These are phyloP conservation scores for Penicillium desertorum DNA, from an alignment of 495 filamentous ascomycete species.

Conservation along the genomic window DNA sequence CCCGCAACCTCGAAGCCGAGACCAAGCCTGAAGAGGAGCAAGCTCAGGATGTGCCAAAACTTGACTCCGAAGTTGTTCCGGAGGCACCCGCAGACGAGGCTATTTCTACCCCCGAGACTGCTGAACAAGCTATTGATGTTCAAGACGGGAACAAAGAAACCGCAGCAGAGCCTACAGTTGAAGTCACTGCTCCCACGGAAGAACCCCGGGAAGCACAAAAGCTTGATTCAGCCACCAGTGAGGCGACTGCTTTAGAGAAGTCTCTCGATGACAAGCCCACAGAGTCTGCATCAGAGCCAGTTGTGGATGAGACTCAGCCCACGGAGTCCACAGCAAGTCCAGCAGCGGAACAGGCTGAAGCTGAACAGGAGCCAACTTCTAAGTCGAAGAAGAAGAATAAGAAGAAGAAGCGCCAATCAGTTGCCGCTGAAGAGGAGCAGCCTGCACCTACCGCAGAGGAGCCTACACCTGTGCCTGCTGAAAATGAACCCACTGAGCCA, in stretches of 20 bases:
- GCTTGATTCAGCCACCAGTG: neutral
- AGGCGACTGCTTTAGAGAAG: conserved; percentile 5
- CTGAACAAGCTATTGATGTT: neutral
- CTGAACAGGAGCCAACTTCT: conserved; percentile 1
- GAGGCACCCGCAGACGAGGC: neutral
- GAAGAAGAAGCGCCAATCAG: conserved; percentile 11
- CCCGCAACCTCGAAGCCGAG: conserved; percentile 2
- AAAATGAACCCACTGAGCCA: neutral
- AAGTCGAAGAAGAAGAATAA: conserved; percentile 17
- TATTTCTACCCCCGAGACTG: neutral
- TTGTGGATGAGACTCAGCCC: conserved; percentile 9
- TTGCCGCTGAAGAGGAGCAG: neutral
- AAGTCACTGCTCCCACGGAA: neutral
- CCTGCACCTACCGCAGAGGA: neutral
- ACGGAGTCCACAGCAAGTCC: neutral
- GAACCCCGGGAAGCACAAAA: conserved; percentile 2
- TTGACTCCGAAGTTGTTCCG: neutral
- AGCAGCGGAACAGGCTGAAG: conserved; percentile 5
- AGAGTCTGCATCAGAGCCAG: neutral
- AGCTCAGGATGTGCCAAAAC: neutral
- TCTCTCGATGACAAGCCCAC: conserved; percentile 3
- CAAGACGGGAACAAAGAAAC: conserved; percentile 1
- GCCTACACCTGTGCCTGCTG: neutral
- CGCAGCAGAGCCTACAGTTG: neutral
- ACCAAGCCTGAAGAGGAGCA: conserved; percentile 3